Conservation (phyloP, 441 rosid genomes). For the Gossypium gossypioides region DNA sequence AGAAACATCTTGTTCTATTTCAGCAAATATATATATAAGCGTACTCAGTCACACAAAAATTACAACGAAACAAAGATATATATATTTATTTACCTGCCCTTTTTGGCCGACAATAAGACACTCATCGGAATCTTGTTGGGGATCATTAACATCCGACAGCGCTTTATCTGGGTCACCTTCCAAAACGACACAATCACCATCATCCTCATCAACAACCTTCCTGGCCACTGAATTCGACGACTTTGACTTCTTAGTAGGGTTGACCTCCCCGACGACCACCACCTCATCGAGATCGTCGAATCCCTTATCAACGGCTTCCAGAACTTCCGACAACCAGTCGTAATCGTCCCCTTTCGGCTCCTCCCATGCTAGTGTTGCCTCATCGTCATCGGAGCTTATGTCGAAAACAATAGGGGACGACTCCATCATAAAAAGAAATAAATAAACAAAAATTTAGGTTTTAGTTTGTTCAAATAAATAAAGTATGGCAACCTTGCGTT, state of each 20-base stretch:
- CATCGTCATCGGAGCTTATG: constrained; percentile 70
- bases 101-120: constrained; percentile 61
- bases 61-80: background rate
- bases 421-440: constrained; percentile 17
- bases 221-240: constrained; percentile 14
- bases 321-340: constrained; percentile 32
- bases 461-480: background rate
- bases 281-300: constrained; percentile 38
- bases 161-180: constrained; percentile 64
- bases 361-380: constrained; percentile 13
- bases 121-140: constrained; percentile 34
- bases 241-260: constrained; percentile 20
- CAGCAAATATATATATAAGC: background rate
- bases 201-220: constrained; percentile 25
- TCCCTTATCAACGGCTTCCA: constrained; percentile 14
- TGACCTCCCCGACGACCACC: constrained; percentile 52
- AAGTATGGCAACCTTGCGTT: background rate
- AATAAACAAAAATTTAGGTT: background rate
- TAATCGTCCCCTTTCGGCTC: constrained; percentile 21
- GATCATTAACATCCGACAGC: constrained; percentile 15
- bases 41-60: background rate
- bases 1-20: background rate
- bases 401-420: constrained; percentile 32
- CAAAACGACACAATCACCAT: constrained; percentile 67
- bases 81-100: constrained; percentile 49